Evolutionary conservation across 75 land plant species (phyloP).

Genomic region (Azolla pinnata): DNA sequence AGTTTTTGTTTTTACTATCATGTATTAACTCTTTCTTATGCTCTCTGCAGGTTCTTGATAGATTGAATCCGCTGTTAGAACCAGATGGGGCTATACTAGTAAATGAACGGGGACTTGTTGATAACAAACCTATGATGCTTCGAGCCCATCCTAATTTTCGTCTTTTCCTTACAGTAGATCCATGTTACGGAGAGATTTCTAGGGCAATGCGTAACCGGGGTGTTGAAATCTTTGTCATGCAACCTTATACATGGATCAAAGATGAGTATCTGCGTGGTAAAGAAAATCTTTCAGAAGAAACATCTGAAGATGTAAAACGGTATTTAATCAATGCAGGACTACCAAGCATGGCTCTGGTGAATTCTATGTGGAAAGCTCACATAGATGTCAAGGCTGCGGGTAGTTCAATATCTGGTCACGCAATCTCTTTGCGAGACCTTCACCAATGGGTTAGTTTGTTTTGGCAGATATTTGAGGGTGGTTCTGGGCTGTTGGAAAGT

Average conservation of each 20-base stretch:
- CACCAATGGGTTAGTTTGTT: constrained; percentile 73
- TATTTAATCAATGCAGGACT: constrained; percentile 57
- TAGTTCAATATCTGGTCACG: constrained; percentile 32
- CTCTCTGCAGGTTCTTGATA: constrained; percentile 77
- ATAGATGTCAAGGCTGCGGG: constrained; percentile 30
- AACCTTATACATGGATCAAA: constrained; percentile 38
- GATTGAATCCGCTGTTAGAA: constrained; percentile 87
- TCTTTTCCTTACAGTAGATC: constrained; percentile 84
- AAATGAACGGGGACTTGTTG: constrained; percentile 85
- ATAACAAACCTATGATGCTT: constrained; percentile 71
- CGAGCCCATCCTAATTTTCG: constrained; percentile 76
- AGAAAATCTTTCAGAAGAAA: constrained; percentile 7
- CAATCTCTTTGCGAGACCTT: constrained; percentile 55
- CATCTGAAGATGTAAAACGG: constrained; percentile 31
- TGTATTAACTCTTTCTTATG: neutral
- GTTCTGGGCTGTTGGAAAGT: constrained; percentile 50
- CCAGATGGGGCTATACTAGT: constrained; percentile 63
- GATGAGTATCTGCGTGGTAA: neutral
- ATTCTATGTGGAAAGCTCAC: constrained; percentile 63
- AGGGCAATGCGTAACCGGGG: constrained; percentile 99
- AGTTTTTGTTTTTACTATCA: neutral
- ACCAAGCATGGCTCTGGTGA: constrained; percentile 40
- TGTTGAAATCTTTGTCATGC: constrained; percentile 71
- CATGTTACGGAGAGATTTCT: constrained; percentile 82
- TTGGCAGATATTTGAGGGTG: constrained; percentile 61